A percentile compares a stretch with the other conserved stretches of the same genome.
These are phyloP conservation scores for Coemansia sp. DNA, from an alignment of 192 early-diverging fungal species.

Conservation along the genomic window DNA sequence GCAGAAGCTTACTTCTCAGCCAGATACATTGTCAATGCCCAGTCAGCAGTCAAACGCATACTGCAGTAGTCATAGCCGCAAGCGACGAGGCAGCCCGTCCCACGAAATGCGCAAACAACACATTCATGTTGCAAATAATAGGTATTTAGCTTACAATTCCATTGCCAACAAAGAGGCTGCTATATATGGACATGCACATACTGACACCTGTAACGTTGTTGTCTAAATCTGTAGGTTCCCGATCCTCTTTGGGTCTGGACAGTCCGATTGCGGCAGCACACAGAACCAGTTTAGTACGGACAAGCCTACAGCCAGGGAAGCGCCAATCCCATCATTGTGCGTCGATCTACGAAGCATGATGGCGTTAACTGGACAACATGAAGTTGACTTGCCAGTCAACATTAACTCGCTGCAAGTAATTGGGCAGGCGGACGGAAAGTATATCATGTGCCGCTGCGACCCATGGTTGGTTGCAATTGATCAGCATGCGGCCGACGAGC, in stretches of 20 bases:
- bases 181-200: not conserved
- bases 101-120: not conserved
- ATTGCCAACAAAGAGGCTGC: not conserved
- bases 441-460: slow-evolving; percentile 32
- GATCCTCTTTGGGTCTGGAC: slow-evolving; percentile 5
- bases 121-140: not conserved
- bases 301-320: too few relatives aligned
- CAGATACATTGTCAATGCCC: not conserved
- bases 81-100: not conserved
- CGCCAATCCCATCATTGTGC: not conserved
- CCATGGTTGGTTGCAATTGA: slow-evolving; percentile 44
- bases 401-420: slow-evolving; percentile 26
- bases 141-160: not conserved
- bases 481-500: slow-evolving; percentile 57
- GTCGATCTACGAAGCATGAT: not conserved
- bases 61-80: not conserved
- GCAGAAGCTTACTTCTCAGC: slow-evolving; percentile 7
- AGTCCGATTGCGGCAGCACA: not conserved
- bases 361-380: not conserved
- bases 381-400: not conserved
- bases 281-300: not conserved
- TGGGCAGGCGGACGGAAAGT: slow-evolving; percentile 47
- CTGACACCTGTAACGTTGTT: not conserved
- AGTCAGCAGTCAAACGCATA: not conserved
- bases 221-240: slow-evolving; percentile 16